A percentile compares a stretch with the other conserved stretches of the same genome.
phyloP scores from a whole-genome alignment of 345 rosid genomes.

The Bruguiera sexangula region DNA sequence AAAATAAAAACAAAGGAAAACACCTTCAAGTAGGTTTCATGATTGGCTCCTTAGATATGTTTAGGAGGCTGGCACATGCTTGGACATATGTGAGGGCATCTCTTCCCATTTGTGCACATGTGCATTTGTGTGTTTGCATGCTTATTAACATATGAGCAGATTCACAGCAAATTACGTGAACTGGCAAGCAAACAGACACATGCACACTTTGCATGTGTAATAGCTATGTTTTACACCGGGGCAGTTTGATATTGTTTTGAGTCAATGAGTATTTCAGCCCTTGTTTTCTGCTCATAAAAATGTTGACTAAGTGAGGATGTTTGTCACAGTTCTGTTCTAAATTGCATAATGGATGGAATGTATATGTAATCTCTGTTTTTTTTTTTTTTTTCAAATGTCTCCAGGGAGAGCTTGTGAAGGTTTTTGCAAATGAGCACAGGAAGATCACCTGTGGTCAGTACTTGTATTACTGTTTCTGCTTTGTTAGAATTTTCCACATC shows the following conservation, averaged over 20 bases:
- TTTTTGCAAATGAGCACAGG: slow-evolving; percentile 85
- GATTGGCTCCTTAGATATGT: too few relatives aligned
- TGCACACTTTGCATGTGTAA: too few relatives aligned
- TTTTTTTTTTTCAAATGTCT: slow-evolving; percentile 20
- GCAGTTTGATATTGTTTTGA: too few relatives aligned
- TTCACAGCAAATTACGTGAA: too few relatives aligned
- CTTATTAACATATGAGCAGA: not conserved
- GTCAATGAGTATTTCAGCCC: too few relatives aligned
- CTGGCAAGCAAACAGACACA: too few relatives aligned
- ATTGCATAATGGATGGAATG: not conserved
- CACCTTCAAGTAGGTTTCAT: too few relatives aligned
- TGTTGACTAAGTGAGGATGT: not conserved
- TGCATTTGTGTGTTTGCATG: not conserved
- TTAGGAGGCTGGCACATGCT: too few relatives aligned
- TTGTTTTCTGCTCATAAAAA: not conserved
- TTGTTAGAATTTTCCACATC: too few relatives aligned
- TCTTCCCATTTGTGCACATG: not conserved
- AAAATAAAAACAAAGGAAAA: too few relatives aligned
- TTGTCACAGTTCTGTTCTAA: not conserved
- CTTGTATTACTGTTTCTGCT: too few relatives aligned
- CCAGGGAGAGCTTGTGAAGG: slow-evolving; percentile 95
- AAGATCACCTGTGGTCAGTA: slow-evolving; percentile 83
- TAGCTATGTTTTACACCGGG: too few relatives aligned
- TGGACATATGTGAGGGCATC: not conserved
- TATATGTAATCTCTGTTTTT: slow-evolving; percentile 4